A percentile compares a stretch with the other conserved stretches of the same genome.
These are phyloP conservation scores for Hydnum rufescens DNA, from an alignment of 768 basidiomycete genomes.

Conservation along the genomic window DNA sequence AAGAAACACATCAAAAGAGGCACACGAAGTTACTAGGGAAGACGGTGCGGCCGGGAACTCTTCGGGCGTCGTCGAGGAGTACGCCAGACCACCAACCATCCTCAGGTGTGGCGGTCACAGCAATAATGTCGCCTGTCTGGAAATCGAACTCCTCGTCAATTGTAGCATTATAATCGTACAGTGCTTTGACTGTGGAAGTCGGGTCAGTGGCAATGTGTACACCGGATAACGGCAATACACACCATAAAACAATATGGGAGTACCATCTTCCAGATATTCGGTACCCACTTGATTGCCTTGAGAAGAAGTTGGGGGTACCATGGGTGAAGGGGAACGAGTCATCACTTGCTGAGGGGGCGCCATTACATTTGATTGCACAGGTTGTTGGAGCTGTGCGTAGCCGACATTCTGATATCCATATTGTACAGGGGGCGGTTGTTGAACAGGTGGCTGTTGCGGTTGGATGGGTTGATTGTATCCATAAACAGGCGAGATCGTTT, in stretches of 20 bases:
- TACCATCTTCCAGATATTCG: slow-evolving; percentile 1
- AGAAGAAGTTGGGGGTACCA: background rate
- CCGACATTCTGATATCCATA: background rate
- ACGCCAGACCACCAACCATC: slow-evolving; percentile 98
- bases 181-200: slow-evolving; percentile 49
- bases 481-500: no score
- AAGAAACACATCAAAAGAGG: slow-evolving; percentile 35
- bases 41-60: slow-evolving; percentile 50
- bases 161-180: slow-evolving; percentile 70
- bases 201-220: background rate
- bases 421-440: slow-evolving; percentile 5
- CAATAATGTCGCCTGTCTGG: slow-evolving; percentile 86
- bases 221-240: background rate
- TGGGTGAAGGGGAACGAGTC: background rate
- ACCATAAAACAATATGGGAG: slow-evolving; percentile 2
- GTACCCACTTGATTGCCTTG: background rate
- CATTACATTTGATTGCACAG: background rate
- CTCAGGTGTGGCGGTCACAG: slow-evolving; percentile 81
- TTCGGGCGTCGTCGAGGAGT: slow-evolving; percentile 52
- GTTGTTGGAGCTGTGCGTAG: background rate
- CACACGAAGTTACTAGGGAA: slow-evolving; percentile 84
- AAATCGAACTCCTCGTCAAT: slow-evolving; percentile 93
- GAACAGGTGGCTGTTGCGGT: slow-evolving; percentile 2
- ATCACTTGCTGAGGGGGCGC: background rate
- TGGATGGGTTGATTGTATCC: no score